Conservation (phyloP, 371 early-diverging fungal genomes). For the Batrachochytrium dendrobatidis region DNA sequence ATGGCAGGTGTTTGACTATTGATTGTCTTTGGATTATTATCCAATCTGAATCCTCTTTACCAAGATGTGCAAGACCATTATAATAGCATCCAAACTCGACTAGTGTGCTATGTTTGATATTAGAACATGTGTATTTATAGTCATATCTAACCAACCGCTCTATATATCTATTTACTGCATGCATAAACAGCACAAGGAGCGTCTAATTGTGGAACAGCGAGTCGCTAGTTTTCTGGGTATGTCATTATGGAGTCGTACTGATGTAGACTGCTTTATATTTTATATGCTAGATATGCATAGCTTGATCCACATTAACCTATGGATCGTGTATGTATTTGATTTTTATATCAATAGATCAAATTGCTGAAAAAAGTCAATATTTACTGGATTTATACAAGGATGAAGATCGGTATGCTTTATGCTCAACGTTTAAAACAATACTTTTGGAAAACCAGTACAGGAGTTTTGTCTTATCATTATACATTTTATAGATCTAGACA, state of each 20-base stretch:
- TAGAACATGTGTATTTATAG: not conserved
- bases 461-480: not conserved
- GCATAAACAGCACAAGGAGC: slow-evolving; percentile 66
- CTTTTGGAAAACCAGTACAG: too few relatives aligned
- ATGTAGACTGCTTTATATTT: too few relatives aligned
- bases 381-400: slow-evolving; percentile 66
- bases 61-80: too few relatives aligned
- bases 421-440: too few relatives aligned
- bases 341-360: slow-evolving; percentile 47
- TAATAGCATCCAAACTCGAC: too few relatives aligned
- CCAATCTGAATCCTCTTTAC: not conserved
- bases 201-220: slow-evolving; percentile 74
- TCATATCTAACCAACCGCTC: too few relatives aligned
- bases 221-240: slow-evolving; percentile 56
- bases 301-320: too few relatives aligned
- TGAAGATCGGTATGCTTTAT: slow-evolving; percentile 60
- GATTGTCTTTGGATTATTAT: not conserved
- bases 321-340: too few relatives aligned
- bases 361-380: slow-evolving; percentile 55
- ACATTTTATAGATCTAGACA: slow-evolving; percentile 47
- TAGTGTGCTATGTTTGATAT: too few relatives aligned
- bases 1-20: slow-evolving; percentile 35
- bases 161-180: too few relatives aligned
- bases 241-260: too few relatives aligned
- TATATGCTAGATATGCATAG: too few relatives aligned